Base-by-base conservation (phyloP, 208 protist genomes). In the Blastocrithidia nonstop region DNA sequence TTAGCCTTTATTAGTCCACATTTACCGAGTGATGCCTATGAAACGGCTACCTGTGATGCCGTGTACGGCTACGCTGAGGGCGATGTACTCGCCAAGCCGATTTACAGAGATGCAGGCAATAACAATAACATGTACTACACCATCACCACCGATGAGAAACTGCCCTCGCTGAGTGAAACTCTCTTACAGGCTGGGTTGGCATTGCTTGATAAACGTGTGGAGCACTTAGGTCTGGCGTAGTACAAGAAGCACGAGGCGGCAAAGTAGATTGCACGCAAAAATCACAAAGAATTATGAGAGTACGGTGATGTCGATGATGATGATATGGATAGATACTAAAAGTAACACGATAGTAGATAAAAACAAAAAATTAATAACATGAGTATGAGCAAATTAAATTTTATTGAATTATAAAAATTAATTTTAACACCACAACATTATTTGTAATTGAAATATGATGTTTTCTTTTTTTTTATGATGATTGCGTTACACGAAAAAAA, bases 281-380 rank as follows among this genome's bases (percentile, higher is more conserved):
- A 61, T 1, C 83, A 86, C 65, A 82, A 80, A 46, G 70, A 63
- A 11, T 51, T 88, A 16, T 93, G 83, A 79, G 65, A 78, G 48
- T 93, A 86, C 66, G 83, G 83, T 24, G 83, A 93, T 26, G 65
- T 86, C 39, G 71, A 80, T 29, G 70, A 81, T 17, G 66, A 62
- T 29, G 74, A 80, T 28, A 63, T 75, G 23, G 61, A 67, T 40
- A 9, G 15, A 44, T 17, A 57, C 19, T 61, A 56, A 31, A 46
- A 28, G 16, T 31, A 7, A 9, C 8, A 4, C 11, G 4, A 6
- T 13, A 9, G 36, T 11, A 9, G 41, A 20, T 4, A 53, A 40
- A 48, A 52, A 40, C n/a, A 45, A 20, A 45, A 36, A 16, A n/a
- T n/a, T n/a, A n/a, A n/a, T n/a, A n/a, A n/a, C n/a, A n/a, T n/a